phyloP scores from a whole-genome alignment of 345 rosid species.

The Euclidium syriacum region DNA sequence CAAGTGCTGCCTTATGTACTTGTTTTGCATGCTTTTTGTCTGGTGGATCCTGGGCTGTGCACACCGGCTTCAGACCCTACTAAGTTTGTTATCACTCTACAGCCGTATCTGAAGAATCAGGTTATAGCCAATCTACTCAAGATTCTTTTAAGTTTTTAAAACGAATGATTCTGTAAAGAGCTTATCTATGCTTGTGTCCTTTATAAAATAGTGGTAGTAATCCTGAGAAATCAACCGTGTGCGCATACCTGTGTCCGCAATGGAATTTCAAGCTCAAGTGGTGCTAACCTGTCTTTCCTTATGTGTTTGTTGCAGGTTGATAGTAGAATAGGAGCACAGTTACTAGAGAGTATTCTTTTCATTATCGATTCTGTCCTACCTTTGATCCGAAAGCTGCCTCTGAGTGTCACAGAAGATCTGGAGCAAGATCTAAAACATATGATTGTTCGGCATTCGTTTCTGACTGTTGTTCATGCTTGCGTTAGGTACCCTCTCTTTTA shows the following conservation, averaged over 20 bases:
- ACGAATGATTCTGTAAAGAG: conserved; percentile 6
- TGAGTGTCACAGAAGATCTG: conserved; percentile 73
- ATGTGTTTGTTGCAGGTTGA: conserved; percentile 62
- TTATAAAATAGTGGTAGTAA: conserved; percentile 6
- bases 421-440: conserved; percentile 94
- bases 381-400: conserved; percentile 77
- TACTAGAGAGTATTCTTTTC: conserved; percentile 91
- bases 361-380: conserved; percentile 87
- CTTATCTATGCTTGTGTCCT: conserved; percentile 15
- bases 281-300: conserved; percentile 11
- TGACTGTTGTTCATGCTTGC: conserved; percentile 98
- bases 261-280: not conserved
- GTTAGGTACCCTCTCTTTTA: conserved; percentile 56
- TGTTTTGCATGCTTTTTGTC: conserved; percentile 88
- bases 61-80: conserved; percentile 90
- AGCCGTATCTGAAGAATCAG: conserved; percentile 96
- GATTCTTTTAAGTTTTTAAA: conserved; percentile 11
- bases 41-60: conserved; percentile 91
- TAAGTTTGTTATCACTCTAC: conserved; percentile 87
- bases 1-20: conserved; percentile 74
- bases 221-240: not conserved
- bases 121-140: conserved; percentile 32
- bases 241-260: not conserved
- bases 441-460: conserved; percentile 92
- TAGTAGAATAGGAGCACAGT: conserved; percentile 72